phyloP scores from a whole-genome alignment of 345 rosid species.

The Psidium guajava region DNA sequence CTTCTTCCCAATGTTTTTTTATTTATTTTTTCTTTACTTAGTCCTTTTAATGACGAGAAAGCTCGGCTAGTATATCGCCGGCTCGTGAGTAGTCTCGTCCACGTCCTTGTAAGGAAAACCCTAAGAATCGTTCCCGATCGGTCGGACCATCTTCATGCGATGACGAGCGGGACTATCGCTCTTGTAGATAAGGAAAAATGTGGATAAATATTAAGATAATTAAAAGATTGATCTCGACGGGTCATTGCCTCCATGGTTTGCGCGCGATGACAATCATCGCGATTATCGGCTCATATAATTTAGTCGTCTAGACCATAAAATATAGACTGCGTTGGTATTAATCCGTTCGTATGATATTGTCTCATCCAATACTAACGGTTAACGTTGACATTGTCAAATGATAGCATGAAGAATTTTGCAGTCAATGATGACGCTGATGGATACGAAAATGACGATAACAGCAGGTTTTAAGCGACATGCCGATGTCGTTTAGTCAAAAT shows the following conservation, averaged over 20 bases:
- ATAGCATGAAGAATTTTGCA: neutral
- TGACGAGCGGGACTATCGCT: neutral
- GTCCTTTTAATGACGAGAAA: neutral
- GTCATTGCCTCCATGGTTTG: neutral
- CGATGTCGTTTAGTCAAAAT: neutral
- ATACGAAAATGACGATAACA: neutral
- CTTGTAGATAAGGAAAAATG: no score
- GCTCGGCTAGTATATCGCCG: neutral
- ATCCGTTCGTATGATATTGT: neutral
- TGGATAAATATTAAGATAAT: neutral
- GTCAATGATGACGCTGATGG: neutral
- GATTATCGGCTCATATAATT: neutral
- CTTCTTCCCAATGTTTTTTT: no score
- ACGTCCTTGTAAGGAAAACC: no score
- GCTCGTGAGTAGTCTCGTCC: neutral
- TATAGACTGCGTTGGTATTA: neutral
- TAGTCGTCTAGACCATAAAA: neutral
- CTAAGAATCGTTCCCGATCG: no score
- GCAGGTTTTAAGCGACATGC: neutral
- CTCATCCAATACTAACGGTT: no score
- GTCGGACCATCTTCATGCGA: no score
- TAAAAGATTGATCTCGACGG: neutral
- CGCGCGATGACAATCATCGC: neutral
- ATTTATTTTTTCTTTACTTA: neutral
- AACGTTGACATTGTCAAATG: neutral